Evolutionary conservation across 2,329 filamentous ascomycete genomes (phyloP).

Genomic region (Aspergillus eucalypticola): DNA sequence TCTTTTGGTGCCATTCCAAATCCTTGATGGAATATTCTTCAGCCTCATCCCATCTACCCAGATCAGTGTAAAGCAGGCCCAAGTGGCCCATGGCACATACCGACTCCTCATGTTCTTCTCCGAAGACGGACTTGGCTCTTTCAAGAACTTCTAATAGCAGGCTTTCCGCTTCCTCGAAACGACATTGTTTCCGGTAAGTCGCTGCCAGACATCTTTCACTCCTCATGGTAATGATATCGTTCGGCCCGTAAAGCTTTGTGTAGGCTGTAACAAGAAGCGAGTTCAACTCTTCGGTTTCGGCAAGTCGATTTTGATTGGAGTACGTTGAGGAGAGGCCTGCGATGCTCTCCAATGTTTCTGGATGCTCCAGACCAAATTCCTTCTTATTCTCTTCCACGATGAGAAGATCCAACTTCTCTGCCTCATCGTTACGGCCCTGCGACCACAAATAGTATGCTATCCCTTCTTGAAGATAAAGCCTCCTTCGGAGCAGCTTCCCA

Average conservation of each 20-base stretch:
- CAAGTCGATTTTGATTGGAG: slow-evolving; percentile 10
- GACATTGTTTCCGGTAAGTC: slow-evolving; percentile 18
- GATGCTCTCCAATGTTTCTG: slow-evolving; percentile 18
- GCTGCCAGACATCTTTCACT: slow-evolving; percentile 22
- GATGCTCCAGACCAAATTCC: slow-evolving; percentile 14
- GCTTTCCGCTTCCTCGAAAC: slow-evolving; percentile 17
- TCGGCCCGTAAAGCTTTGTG: slow-evolving; percentile 8
- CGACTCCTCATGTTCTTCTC: slow-evolving; percentile 19
- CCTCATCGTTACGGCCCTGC: slow-evolving; percentile 13
- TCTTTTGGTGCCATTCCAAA: slow-evolving; percentile 17
- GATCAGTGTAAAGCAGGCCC: slow-evolving; percentile 18
- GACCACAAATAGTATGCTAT: slow-evolving; percentile 17
- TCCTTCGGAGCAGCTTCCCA: slow-evolving; percentile 1
- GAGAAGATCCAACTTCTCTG: slow-evolving; percentile 9
- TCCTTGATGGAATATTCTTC: slow-evolving; percentile 22
- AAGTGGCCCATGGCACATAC: slow-evolving; percentile 19
- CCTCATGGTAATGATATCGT: slow-evolving; percentile 19
- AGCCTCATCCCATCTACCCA: slow-evolving; percentile 24
- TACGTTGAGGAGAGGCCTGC: slow-evolving; percentile 13
- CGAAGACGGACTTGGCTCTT: slow-evolving; percentile 17
- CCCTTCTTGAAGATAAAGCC: slow-evolving; percentile 15
- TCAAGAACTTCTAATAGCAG: slow-evolving; percentile 21
- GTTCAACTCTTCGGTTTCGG: slow-evolving; percentile 13
- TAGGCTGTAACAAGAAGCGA: neutral
- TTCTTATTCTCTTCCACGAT: slow-evolving; percentile 17